Evolutionary conservation across 176 grass and related monocot species (phyloP).

Genomic region (Carex myosuroides): DNA sequence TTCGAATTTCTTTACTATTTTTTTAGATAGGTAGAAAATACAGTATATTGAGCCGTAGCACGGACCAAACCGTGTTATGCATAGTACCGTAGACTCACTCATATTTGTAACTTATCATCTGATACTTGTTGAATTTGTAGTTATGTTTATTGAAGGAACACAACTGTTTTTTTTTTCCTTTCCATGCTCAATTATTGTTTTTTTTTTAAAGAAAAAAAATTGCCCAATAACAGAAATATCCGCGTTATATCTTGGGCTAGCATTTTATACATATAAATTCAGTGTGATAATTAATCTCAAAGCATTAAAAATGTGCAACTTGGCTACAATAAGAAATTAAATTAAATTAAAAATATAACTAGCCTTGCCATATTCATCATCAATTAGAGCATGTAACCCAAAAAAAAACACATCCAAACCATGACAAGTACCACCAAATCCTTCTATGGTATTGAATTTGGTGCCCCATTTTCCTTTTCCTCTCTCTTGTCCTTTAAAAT

Average conservation of each 20-base stretch:
- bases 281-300: not conserved
- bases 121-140: not conserved
- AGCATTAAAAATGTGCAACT: not conserved
- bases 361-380: constrained; percentile 75
- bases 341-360: not conserved
- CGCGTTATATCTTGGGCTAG: not conserved
- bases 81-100: no score
- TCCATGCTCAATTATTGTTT: no score
- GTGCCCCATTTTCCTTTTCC: not conserved
- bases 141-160: not conserved
- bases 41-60: no score
- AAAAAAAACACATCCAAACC: constrained; percentile 69
- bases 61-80: no score
- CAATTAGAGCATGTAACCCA: constrained; percentile 51
- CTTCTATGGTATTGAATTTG: constrained; percentile 35
- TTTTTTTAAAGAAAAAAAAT: not conserved
- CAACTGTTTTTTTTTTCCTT: no score
- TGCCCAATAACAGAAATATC: not conserved
- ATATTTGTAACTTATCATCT: not conserved
- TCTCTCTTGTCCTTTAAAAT: constrained; percentile 16
- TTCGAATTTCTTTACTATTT: no score
- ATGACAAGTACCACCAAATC: constrained; percentile 44
- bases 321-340: not conserved
- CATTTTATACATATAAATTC: not conserved
- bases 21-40: no score